These are phyloP conservation scores for Blastocystis sp. DNA, from an alignment of 352 stramenopile genomes.

Conservation along the genomic window DNA sequence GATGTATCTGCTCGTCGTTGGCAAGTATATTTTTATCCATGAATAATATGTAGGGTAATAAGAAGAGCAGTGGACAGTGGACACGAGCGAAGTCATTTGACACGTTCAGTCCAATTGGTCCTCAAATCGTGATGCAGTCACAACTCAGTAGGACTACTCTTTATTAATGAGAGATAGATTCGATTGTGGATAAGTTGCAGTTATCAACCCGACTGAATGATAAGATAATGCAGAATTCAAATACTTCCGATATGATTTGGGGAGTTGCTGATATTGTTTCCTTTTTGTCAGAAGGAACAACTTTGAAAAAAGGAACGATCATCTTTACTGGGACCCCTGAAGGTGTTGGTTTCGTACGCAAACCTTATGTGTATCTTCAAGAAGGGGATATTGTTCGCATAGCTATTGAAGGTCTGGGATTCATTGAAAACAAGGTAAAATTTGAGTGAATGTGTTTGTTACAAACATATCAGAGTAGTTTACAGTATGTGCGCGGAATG, in stretches of 20 bases:
- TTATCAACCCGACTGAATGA: slow-evolving; percentile 81
- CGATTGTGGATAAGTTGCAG: slow-evolving; percentile 73
- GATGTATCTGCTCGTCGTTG: slow-evolving; percentile 82
- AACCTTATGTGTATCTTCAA: slow-evolving; percentile 79
- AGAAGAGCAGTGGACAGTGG: slow-evolving; percentile 82
- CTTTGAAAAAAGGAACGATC: slow-evolving; percentile 80
- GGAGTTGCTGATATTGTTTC: slow-evolving; percentile 81
- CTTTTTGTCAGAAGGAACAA: slow-evolving; percentile 83
- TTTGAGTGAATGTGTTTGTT: slow-evolving; percentile 57
- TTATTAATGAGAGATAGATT: background rate
- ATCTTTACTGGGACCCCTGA: slow-evolving; percentile 85
- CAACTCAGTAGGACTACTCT: background rate
- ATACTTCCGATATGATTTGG: slow-evolving; percentile 86
- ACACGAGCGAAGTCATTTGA: slow-evolving; percentile 83
- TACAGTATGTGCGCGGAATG: background rate
- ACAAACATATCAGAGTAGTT: slow-evolving; percentile 6
- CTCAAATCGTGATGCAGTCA: slow-evolving; percentile 78
- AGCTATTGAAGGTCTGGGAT: slow-evolving; percentile 81
- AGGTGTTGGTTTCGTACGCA: slow-evolving; percentile 81
- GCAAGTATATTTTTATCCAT: slow-evolving; percentile 72
- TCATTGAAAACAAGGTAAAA: slow-evolving; percentile 78
- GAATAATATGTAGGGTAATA: slow-evolving; percentile 69
- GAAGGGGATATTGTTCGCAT: slow-evolving; percentile 81
- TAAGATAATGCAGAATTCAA: slow-evolving; percentile 81
- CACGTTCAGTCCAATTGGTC: slow-evolving; percentile 83